phyloP scores from a whole-genome alignment of 148 eudicot species.

The Polygonum maritimum region DNA sequence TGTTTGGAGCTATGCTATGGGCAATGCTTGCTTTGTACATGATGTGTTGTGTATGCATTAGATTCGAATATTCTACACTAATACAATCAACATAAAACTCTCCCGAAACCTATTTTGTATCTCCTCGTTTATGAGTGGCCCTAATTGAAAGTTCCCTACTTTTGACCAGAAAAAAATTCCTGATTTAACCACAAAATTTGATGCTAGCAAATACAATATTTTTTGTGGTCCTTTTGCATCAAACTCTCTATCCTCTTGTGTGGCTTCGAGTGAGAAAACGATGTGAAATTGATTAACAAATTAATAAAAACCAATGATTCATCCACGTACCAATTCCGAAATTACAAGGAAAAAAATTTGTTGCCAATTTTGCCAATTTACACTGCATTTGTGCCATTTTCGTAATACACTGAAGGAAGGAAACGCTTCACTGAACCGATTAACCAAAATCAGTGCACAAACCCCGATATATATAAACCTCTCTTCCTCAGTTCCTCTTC shows the following conservation, averaged over 20 bases:
- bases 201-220: not conserved
- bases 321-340: not conserved
- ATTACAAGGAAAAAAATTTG: not conserved
- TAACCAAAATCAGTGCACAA: not conserved
- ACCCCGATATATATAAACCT: not conserved
- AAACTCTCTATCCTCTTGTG: not conserved
- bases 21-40: too few species aligned
- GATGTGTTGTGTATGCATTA: too few species aligned
- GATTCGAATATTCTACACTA: too few species aligned
- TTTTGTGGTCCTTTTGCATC: constrained; percentile 3
- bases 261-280: not conserved
- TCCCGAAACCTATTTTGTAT: too few species aligned
- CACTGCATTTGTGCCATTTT: not conserved
- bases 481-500: not conserved
- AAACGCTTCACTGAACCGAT: not conserved
- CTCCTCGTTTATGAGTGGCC: too few species aligned
- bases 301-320: not conserved
- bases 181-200: not conserved
- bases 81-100: too few species aligned
- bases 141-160: not conserved
- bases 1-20: too few species aligned
- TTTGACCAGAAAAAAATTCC: not conserved
- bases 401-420: too few species aligned
- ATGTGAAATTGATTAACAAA: not conserved
- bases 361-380: too few species aligned